Evolutionary conservation across 306 rosid species (phyloP), one percentile per base, ranked within the genome.

Genomic region (Medicago arabica): DNA sequence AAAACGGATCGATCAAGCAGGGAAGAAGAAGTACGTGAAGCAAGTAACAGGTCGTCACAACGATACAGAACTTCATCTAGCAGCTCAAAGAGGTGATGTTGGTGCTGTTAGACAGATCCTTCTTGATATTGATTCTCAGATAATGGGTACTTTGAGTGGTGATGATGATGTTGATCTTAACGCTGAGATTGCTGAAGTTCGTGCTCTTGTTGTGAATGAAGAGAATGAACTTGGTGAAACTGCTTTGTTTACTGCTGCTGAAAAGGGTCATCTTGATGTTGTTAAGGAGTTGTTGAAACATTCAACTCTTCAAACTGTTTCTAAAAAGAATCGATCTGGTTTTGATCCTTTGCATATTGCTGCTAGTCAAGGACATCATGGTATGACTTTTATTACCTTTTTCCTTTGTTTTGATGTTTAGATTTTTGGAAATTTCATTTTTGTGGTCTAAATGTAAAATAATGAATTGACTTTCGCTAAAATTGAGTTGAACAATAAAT

Each of bases 41-140:
- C 99, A 96, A 60, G 99, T 96, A 74, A 96, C 99, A 2, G 99
- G 99, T 19, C 85, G 99, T 66, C 96, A 90, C 84, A 96, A 92
- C 85, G 99, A 92, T 69, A 96, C 99, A 0, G 93, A 89, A 75
- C 93, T 96, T n/a, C 99, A 96, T 84, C 75, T 96, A 72, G 99
- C 99, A 15, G 98, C 99, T 72, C 99, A 92, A 78, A 83, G 91
- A 38, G 99, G 96, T 1, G 98, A 96, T 87, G 91, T 92, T 46
- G 89, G 85, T 4, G 99, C 97, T 1, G 97, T 96, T 78, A 86
- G 81, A 85, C 92, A 89, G 97, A 88, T 96, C 84, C 91, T 96
- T 1, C 23, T 59, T 0, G 99, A 89, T 15, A 91, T 96, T 13
- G 93, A 83, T 79, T 80, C 88, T 50, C 98, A 96, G 92, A 81